These are phyloP conservation scores for Cadophora malorum DNA, from an alignment of 2,329 filamentous ascomycete genomes.

Conservation along the genomic window DNA sequence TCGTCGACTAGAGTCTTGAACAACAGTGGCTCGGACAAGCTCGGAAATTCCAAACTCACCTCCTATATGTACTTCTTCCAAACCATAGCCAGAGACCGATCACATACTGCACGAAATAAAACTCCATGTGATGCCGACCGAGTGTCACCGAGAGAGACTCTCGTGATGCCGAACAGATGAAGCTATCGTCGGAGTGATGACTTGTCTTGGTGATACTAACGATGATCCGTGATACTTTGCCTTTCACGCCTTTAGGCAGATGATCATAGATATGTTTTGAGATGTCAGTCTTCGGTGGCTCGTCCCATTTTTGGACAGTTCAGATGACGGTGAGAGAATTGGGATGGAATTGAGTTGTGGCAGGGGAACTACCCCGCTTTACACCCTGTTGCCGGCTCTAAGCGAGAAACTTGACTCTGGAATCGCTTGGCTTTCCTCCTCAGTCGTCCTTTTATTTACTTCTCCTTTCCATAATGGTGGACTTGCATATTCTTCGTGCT, in stretches of 20 bases:
- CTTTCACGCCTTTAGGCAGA: not conserved
- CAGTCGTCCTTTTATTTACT: not conserved
- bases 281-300: not conserved
- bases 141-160: slow-evolving; percentile 3
- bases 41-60: not conserved
- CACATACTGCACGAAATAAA: not conserved
- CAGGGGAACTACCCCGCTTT: slow-evolving; percentile 5
- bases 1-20: not conserved
- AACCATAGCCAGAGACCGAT: not conserved
- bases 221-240: slow-evolving; percentile 4
- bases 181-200: slow-evolving; percentile 9
- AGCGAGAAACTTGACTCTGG: not conserved
- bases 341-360: not conserved
- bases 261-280: not conserved
- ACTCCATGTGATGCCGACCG: slow-evolving; percentile 12
- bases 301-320: not conserved
- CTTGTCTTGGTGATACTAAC: not conserved
- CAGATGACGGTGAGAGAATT: slow-evolving; percentile 2
- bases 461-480: not conserved
- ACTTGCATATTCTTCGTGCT: not conserved
- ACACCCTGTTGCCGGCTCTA: not conserved
- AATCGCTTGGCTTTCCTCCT: not conserved
- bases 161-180: not conserved
- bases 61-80: not conserved
- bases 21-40: too few relatives aligned